phyloP scores from a whole-genome alignment of 495 filamentous ascomycete genomes.

The Hypomontagnella submonticulosa region DNA sequence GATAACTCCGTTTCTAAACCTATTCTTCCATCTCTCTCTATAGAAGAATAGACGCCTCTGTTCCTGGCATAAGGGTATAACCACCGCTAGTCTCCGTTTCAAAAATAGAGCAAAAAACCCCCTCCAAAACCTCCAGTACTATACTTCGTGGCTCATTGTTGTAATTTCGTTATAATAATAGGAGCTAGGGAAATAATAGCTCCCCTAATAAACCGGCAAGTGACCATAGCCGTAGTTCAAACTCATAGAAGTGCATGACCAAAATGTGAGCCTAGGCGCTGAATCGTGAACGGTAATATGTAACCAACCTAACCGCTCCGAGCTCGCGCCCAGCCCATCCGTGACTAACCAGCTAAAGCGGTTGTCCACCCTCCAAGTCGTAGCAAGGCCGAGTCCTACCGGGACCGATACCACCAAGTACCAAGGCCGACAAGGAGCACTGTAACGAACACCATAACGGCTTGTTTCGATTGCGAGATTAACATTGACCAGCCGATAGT shows the following conservation, averaged over 20 bases:
- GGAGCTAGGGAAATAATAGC: neutral
- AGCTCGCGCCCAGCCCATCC: slow-evolving; percentile 1
- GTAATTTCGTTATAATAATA: neutral
- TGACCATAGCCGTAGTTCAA: neutral
- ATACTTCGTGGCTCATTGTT: neutral
- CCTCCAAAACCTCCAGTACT: neutral
- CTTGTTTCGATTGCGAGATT: slow-evolving; percentile 56
- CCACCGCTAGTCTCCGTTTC: neutral
- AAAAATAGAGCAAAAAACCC: neutral
- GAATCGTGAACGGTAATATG: neutral
- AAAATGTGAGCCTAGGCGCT: neutral
- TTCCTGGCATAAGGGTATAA: slow-evolving; percentile 22
- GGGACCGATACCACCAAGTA: slow-evolving; percentile 55
- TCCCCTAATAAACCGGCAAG: neutral
- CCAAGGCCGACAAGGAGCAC: slow-evolving; percentile 48
- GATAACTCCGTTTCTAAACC: neutral
- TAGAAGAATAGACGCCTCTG: neutral
- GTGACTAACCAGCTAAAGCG: neutral
- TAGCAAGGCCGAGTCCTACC: slow-evolving; percentile 31
- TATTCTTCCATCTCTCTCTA: neutral
- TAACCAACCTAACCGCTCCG: slow-evolving; percentile 8
- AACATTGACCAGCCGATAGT: slow-evolving; percentile 60
- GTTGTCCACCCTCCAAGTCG: slow-evolving; percentile 6
- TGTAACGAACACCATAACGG: slow-evolving; percentile 53
- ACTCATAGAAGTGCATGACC: neutral